Conservation (phyloP, 148 eudicot species). For the Cornus kousa region DNA sequence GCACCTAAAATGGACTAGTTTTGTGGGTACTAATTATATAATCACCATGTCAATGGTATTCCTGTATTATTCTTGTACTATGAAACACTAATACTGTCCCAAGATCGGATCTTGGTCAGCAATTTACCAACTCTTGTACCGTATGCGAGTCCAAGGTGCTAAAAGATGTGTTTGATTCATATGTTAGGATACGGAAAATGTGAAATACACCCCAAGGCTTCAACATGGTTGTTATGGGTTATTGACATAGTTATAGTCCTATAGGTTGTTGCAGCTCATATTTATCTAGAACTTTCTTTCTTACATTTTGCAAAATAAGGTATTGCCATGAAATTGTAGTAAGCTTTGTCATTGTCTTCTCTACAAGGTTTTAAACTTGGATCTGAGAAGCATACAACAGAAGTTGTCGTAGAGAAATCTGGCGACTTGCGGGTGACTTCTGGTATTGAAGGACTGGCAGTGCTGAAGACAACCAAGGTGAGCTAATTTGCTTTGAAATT, state of each 20-base stretch:
- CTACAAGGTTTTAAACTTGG: conserved; percentile 89
- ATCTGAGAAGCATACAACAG: conserved; percentile 84
- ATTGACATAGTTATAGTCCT: background rate
- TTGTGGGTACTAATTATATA: too few relatives aligned
- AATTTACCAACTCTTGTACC: too few relatives aligned
- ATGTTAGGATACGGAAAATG: too few relatives aligned
- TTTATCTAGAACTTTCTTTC: background rate
- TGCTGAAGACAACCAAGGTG: conserved; percentile 93
- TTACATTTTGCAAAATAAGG: background rate
- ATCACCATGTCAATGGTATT: too few relatives aligned
- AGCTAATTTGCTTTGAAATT: background rate
- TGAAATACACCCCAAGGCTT: too few relatives aligned
- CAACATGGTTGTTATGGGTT: too few relatives aligned
- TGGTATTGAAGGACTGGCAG: conserved; percentile 70
- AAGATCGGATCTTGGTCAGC: too few relatives aligned
- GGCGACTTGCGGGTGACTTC: conserved; percentile 66
- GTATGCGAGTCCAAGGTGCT: too few relatives aligned
- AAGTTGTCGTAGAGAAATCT: conserved; percentile 62
- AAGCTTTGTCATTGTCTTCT: conserved; percentile 12
- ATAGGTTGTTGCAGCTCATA: background rate
- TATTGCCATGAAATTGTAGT: background rate
- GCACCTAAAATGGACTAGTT: too few relatives aligned
- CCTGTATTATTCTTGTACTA: too few relatives aligned
- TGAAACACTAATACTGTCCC: too few relatives aligned
- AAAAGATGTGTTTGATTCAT: too few relatives aligned